A percentile compares a stretch with the other conserved stretches of the same genome.
phyloP scores from a whole-genome alignment of 1,284 basidiomycete species.

The Bjerkandera adusta region DNA sequence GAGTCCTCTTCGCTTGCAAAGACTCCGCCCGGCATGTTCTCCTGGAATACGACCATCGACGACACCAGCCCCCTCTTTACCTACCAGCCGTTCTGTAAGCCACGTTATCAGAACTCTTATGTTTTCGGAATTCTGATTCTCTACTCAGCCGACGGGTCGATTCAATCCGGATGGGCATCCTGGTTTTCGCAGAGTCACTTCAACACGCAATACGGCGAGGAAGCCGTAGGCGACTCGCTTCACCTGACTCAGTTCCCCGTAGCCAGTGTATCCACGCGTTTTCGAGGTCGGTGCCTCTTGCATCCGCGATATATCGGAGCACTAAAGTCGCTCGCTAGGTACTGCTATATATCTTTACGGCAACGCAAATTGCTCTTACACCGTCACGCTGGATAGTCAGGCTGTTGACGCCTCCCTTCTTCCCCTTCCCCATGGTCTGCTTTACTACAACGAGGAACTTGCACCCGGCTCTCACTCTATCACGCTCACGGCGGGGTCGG shows the following conservation, averaged over 20 bases:
- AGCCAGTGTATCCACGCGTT: conserved; percentile 10
- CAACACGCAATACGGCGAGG: neutral
- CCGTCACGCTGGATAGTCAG: conserved; percentile 10
- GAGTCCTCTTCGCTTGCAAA: too few relatives aligned
- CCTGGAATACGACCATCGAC: conserved; percentile 15
- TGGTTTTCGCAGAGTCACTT: conserved; percentile 4
- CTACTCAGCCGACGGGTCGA: conserved; percentile 4
- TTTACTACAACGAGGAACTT: conserved; percentile 11
- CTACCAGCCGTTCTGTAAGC: conserved; percentile 13
- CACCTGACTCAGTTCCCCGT: conserved; percentile 10
- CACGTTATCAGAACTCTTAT: neutral
- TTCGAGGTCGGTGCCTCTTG: conserved; percentile 4
- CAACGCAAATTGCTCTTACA: conserved; percentile 12
- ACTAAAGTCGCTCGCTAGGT: neutral
- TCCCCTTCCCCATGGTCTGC: neutral
- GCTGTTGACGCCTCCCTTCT: neutral
- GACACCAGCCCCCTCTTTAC: conserved; percentile 13
- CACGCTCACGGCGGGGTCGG: conserved; percentile 7
- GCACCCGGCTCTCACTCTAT: conserved; percentile 5
- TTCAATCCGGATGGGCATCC: conserved; percentile 4
- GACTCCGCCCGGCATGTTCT: conserved; percentile 10
- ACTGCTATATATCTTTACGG: conserved; percentile 15
- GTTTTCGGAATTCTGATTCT: neutral
- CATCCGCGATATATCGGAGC: too few relatives aligned
- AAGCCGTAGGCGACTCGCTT: conserved; percentile 2